Conservation (phyloP, 495 filamentous ascomycete genomes). For the Xylaria grammica region DNA sequence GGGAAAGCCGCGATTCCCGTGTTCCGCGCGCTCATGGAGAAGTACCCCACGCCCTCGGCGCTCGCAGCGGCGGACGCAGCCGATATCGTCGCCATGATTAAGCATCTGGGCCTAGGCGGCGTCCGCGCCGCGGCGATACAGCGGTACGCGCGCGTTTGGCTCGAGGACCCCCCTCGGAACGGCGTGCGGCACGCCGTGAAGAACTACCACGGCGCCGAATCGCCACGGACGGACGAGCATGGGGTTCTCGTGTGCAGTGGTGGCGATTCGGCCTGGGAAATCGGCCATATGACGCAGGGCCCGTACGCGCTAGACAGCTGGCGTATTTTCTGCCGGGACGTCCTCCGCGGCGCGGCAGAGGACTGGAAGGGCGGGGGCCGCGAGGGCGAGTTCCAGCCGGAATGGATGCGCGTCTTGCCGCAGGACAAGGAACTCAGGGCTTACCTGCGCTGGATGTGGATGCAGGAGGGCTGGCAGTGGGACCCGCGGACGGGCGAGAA, state of each 20-base stretch:
- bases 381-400: slow-evolving; percentile 58
- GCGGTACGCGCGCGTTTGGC: slow-evolving; percentile 72
- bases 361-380: slow-evolving; percentile 63
- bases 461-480: slow-evolving; percentile 84
- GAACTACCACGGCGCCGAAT: slow-evolving; percentile 69
- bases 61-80: slow-evolving; percentile 64
- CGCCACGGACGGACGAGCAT: too few species aligned
- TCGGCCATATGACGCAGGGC: slow-evolving; percentile 86
- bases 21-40: slow-evolving; percentile 68
- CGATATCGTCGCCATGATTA: slow-evolving; percentile 68
- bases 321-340: slow-evolving; percentile 92
- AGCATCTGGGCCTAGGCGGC: slow-evolving; percentile 71
- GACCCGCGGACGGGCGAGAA: slow-evolving; percentile 72
- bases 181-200: slow-evolving; percentile 67
- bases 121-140: slow-evolving; percentile 60
- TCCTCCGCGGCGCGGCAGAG: slow-evolving; percentile 64
- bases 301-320: slow-evolving; percentile 89
- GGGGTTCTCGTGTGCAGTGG: too few species aligned
- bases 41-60: slow-evolving; percentile 68
- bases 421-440: slow-evolving; percentile 88
- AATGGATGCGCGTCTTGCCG: slow-evolving; percentile 89
- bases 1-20: slow-evolving; percentile 78
- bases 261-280: slow-evolving; percentile 69
- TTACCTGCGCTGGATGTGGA: slow-evolving; percentile 90
- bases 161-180: slow-evolving; percentile 63